phyloP scores from a whole-genome alignment of 2,329 filamentous ascomycete genomes.

The Ustulina deusta region DNA sequence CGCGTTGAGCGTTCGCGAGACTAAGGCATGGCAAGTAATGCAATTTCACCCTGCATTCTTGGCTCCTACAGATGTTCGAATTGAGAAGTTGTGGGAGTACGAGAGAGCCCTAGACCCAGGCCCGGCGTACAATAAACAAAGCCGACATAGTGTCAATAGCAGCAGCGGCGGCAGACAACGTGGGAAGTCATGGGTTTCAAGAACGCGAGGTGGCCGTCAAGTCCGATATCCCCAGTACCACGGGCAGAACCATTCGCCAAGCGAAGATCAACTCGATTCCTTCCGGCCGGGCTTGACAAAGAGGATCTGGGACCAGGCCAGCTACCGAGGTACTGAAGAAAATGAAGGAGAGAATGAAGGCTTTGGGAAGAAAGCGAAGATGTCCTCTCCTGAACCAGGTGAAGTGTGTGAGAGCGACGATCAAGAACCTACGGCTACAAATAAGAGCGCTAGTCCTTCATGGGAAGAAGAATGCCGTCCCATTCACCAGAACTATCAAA shows the following conservation, averaged over 20 bases:
- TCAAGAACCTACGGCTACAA: constrained; percentile 21
- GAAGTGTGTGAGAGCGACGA: constrained; percentile 42
- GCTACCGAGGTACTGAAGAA: constrained; percentile 18
- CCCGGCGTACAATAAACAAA: constrained; percentile 37
- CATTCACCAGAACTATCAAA: not conserved
- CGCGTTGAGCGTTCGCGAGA: constrained; percentile 48
- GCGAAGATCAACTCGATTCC: constrained; percentile 12
- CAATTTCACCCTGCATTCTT: constrained; percentile 49
- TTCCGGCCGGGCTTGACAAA: constrained; percentile 36
- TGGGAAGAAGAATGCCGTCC: constrained; percentile 23
- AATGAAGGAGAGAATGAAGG: constrained; percentile 6
- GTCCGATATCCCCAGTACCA: constrained; percentile 20
- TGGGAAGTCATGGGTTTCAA: constrained; percentile 31
- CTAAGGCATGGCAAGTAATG: constrained; percentile 49
- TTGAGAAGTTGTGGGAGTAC: constrained; percentile 43
- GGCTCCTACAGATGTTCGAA: constrained; percentile 40
- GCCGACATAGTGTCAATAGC: constrained; percentile 32
- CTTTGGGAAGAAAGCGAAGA: constrained; percentile 39
- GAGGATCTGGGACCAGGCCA: constrained; percentile 40
- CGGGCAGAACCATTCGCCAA: constrained; percentile 13
- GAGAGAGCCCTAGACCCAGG: constrained; percentile 36
- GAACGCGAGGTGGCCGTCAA: constrained; percentile 18
- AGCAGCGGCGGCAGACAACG: constrained; percentile 22
- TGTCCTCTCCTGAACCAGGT: constrained; percentile 47
- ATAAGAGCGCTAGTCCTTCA: constrained; percentile 22